Conservation (phyloP, 495 filamentous ascomycete genomes). For the Letharia lupina region DNA sequence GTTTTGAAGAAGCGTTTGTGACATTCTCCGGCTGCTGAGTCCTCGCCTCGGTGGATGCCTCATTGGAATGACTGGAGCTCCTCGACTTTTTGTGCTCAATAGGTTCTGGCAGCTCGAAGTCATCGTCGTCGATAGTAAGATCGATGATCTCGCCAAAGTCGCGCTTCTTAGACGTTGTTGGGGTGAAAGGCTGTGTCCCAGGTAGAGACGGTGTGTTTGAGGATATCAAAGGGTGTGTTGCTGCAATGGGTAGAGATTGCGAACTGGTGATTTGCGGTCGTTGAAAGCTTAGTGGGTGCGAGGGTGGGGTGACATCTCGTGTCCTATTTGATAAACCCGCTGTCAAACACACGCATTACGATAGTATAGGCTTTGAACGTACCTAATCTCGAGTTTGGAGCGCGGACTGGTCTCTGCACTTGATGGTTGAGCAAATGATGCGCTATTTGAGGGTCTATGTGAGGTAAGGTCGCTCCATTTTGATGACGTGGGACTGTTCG, state of each 20-base stretch:
- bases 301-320: neutral
- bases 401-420: neutral
- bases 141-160: constrained; percentile 5
- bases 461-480: neutral
- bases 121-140: constrained; percentile 13
- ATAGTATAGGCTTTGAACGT: neutral
- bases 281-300: neutral
- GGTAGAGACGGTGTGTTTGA: neutral
- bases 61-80: constrained; percentile 14
- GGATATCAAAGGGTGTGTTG: neutral
- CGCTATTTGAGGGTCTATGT: neutral
- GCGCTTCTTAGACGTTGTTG: neutral
- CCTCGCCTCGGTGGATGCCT: neutral
- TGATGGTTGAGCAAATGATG: neutral
- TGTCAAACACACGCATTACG: neutral
- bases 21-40: neutral
- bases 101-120: neutral
- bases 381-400: neutral
- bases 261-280: neutral
- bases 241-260: neutral
- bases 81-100: constrained; percentile 14
- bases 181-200: neutral
- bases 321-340: neutral
- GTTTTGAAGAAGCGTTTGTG: neutral
- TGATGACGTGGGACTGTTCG: neutral